Base-by-base conservation (phyloP, 2,329 filamentous ascomycete species). In the Emergomyces orientalis region DNA sequence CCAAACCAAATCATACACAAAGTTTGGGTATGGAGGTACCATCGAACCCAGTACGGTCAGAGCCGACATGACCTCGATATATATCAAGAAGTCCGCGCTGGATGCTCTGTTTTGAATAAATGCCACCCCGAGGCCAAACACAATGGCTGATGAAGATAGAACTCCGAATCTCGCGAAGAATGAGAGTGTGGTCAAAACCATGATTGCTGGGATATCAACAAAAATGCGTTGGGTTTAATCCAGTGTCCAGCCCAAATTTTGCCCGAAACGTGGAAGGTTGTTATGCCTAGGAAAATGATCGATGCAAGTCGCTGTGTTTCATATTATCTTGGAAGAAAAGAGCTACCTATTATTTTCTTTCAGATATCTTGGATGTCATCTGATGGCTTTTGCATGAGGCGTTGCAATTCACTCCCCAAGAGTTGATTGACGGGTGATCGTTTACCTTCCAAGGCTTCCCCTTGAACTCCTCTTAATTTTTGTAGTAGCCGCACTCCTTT, bases 1-100 rank as follows among this genome's bases (percentile, higher is more conserved):
- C 59, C 59, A 61, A 39, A 54, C 25, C 34, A 52, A 39, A 52
- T 61, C 59, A 54, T 61, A 54, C 43, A 54, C 19, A 25, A 61
- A 61, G 22, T 61, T 61, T 51, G 59, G 59, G 22, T 51, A 61
- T 14, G 59, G 59, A 8, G 59, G 59, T 43, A 61, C 32, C 19
- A 61, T 27, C 13, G 59, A 51, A 5, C 59, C 59, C 34, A 55
- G 27, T 30, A 61, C 19, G 27, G 45, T 54, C 45, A 61, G 32
- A 32, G n/a, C 47, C 4, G 59, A 34, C 22, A 61, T 4, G 32
- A 52, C 59, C 47, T 61, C 59, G 22, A 61, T 61, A 11, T 61
- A 61, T 30, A 61, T 54, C 51, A 61, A 34, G 27, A 61, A 61
- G 17, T 61, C 59, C 19, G 17, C 3, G 25, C n/a, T 61, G 19